Base-by-base conservation (phyloP, 192 early-diverging fungal genomes). In the Coemansia sp. region DNA sequence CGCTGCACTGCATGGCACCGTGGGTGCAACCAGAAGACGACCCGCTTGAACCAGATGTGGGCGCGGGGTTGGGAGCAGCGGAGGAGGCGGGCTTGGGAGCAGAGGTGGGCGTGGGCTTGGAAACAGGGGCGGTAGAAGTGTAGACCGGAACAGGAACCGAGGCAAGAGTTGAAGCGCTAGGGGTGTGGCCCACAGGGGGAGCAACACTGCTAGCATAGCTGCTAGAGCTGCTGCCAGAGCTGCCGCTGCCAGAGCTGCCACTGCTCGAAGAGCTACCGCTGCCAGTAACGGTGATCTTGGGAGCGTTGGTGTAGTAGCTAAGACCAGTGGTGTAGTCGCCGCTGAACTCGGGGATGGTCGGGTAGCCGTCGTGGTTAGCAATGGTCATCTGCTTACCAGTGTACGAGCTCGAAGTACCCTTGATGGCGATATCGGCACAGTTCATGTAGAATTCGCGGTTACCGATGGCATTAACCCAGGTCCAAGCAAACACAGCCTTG, bases 401-500 rank as follows among this genome's bases (percentile, higher is more conserved):
- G 52, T 79, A 71, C 39, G 65, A 57, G 4, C 34, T 48, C 1
- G 62, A 45, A 15, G 40, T 61, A 14, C 83, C 82, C 4, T 62
- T 53, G 60, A 89, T 82, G 43, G 81, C 80, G 30, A 91, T 77
- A 67, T 89, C 86, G n/a, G 84, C 87, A 57, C 87, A 89, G 57
- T 85, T 83, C 83, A 83, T 86, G 69, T 90, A 90, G 59, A 81
- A 88, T 71, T 91, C 89, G 42, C 82, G 81, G 64, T 85, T 85
- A 3, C 84, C 86, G 17, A 83, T 63, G 17, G 87, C 86, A 49
- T 86, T 86, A 45, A 86, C 85, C 89, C 89, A 91, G 13, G 82
- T 64, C 86, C 87, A 89, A 9, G 80, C 80, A 24, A 86, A 82
- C 4, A 80, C 42, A 6, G 64, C 81, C 4, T 49, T 59, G 42